These are phyloP conservation scores for Bryoglossum gracile DNA, from an alignment of 495 filamentous ascomycete species.

Conservation along the genomic window DNA sequence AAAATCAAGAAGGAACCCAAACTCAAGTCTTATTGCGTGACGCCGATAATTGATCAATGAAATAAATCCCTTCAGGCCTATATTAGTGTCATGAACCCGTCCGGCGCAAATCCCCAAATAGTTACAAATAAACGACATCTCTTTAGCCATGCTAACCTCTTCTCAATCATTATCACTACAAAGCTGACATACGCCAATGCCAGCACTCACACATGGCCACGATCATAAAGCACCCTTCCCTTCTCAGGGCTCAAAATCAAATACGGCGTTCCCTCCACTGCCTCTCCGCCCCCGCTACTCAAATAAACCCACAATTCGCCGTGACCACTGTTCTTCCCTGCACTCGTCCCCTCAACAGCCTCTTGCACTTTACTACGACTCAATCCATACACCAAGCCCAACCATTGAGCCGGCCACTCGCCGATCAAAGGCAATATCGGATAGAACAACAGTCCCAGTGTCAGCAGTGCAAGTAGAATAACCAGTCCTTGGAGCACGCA, in stretches of 20 bases:
- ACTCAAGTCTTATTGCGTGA: no score
- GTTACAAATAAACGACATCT: no score
- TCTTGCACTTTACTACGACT: not conserved
- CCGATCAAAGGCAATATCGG: not conserved
- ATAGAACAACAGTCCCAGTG: not conserved
- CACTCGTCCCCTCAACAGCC: not conserved
- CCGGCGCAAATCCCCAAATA: no score
- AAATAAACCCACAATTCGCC: not conserved
- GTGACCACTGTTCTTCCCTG: not conserved
- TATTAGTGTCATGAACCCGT: no score
- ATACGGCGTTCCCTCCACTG: not conserved
- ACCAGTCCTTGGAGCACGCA: not conserved
- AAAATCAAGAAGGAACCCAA: no score
- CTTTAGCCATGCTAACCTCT: no score
- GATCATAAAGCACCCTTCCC: not conserved
- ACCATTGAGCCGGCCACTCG: conserved; percentile 3
- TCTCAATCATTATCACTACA: no score
- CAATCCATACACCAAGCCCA: not conserved
- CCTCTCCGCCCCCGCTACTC: not conserved
- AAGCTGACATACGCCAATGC: no score
- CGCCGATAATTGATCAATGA: no score
- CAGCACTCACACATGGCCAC: no score
- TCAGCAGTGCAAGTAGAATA: not conserved
- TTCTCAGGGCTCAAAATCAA: not conserved
- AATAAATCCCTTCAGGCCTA: no score